A percentile compares a stretch with the other conserved stretches of the same genome.
Evolutionary conservation across 129 eudicot genomes (phyloP).

Genomic region (Scalesia atractyloides): DNA sequence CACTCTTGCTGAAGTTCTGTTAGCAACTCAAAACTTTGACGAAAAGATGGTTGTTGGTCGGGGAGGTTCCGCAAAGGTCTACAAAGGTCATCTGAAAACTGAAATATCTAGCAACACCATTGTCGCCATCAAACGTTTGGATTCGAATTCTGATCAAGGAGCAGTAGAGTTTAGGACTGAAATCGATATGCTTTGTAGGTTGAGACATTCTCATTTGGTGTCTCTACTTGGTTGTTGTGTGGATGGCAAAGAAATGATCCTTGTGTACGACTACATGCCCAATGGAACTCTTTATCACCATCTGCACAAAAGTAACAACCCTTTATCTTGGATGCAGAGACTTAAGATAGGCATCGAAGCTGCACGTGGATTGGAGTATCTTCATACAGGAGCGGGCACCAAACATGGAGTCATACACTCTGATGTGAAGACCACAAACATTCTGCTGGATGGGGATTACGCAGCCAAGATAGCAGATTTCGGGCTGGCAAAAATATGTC

Average conservation of each 20-base stretch:
- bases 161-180: constrained; percentile 13
- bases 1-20: constrained; percentile 19
- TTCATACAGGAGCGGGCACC: background rate
- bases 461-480: constrained; percentile 29
- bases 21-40: constrained; percentile 21
- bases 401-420: constrained; percentile 24
- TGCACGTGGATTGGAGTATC: constrained; percentile 7
- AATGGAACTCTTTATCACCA: too few relatives aligned
- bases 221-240: constrained; percentile 17
- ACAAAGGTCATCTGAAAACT: background rate
- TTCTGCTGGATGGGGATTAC: constrained; percentile 21
- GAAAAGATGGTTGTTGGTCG: constrained; percentile 13
- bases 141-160: constrained; percentile 18
- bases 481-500: constrained; percentile 25
- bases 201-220: constrained; percentile 17
- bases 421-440: constrained; percentile 31
- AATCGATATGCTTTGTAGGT: constrained; percentile 18
- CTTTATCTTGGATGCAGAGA: constrained; percentile 17
- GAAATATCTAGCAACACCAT: background rate
- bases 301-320: background rate
- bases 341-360: background rate
- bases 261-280: constrained; percentile 14
- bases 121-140: constrained; percentile 28
- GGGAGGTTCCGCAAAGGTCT: constrained; percentile 27
- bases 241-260: constrained; percentile 3